Evolutionary conservation across 2,329 filamentous ascomycete genomes (phyloP).

Genomic region (Calonectria pauciramosa): DNA sequence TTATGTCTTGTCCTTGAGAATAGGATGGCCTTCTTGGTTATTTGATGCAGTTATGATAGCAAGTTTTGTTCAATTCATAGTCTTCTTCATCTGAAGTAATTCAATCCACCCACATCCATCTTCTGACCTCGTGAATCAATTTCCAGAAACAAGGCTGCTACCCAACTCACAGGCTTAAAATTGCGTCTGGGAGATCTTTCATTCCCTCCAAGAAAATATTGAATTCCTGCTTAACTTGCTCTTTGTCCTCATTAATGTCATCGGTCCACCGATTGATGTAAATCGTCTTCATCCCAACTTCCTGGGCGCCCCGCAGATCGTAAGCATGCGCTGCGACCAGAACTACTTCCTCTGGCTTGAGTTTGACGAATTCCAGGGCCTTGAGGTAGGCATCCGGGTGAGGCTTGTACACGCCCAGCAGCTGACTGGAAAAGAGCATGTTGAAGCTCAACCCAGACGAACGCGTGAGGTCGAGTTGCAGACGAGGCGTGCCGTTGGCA

Average conservation of each 20-base stretch:
- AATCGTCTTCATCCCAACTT: conserved; percentile 63
- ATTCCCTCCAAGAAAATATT: conserved; percentile 34
- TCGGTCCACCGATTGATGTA: conserved; percentile 68
- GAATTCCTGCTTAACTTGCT: conserved; percentile 30
- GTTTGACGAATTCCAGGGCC: conserved; percentile 58
- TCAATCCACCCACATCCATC: neutral
- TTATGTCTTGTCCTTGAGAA: neutral
- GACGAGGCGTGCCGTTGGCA: conserved; percentile 67
- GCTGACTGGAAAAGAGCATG: conserved; percentile 66
- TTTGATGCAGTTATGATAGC: neutral
- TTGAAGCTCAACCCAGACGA: conserved; percentile 64
- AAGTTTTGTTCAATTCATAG: neutral
- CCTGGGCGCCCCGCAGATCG: conserved; percentile 63
- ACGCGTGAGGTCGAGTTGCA: conserved; percentile 65
- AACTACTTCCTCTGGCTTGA: conserved; percentile 61
- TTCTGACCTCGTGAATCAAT: neutral
- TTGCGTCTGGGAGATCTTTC: conserved; percentile 27
- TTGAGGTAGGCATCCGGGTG: conserved; percentile 60
- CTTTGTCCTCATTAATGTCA: conserved; percentile 58
- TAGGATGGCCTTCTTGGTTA: neutral
- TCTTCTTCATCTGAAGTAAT: neutral
- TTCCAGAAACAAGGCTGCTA: too few species aligned
- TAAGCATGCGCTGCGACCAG: conserved; percentile 69
- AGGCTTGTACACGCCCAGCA: conserved; percentile 65
- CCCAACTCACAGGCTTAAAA: neutral